Base-by-base conservation (phyloP, 495 filamentous ascomycete species). In the Diplogelasinospora grovesii region DNA sequence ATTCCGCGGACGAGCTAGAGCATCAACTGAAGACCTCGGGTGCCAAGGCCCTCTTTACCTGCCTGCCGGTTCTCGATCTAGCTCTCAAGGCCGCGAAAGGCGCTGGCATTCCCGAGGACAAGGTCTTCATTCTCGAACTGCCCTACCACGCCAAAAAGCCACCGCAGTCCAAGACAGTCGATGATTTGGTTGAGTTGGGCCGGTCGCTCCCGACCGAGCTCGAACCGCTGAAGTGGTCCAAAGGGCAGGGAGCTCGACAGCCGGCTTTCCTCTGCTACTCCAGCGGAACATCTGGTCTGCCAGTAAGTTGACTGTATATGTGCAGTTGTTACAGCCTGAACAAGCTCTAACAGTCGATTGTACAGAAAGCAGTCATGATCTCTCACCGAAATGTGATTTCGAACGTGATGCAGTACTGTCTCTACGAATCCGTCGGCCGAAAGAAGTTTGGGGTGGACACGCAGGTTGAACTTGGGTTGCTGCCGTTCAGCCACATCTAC, bases 281-380 rank as follows among this genome's bases (percentile, higher is more conserved):
- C 0, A 88, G 83, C 59, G 88, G 88, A 14, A 95, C 88, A 9
- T 92, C 86, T 23, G 88, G 88, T 7, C 60, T 94, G 32, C 88
- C 88, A 24, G 83, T 86, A 68, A 54, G 74, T 65, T 33, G 8
- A 9, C 15, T 34, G 16, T 9, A 10, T n/a, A n/a, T n/a, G n/a
- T n/a, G n/a, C n/a, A n/a, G n/a, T n/a, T n/a, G n/a, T n/a, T n/a
- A n/a, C n/a, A n/a, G n/a, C n/a, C n/a, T n/a, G n/a, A n/a, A n/a
- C 22, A 16, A 19, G 27, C n/a, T 16, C 7, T 11, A 21, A 14
- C 50, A 54, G 26, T 51, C 30, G 41, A 24, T 8, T 19, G 8
- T 67, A 53, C 39, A 90, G 82, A 95, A 95, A 87, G 88, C 86
- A 19, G 88, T 93, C 25, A 94, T 88, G 87, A 87, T 95, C 46